Conservation (phyloP, 768 basidiomycete species). For the Pholiota molesta region DNA sequence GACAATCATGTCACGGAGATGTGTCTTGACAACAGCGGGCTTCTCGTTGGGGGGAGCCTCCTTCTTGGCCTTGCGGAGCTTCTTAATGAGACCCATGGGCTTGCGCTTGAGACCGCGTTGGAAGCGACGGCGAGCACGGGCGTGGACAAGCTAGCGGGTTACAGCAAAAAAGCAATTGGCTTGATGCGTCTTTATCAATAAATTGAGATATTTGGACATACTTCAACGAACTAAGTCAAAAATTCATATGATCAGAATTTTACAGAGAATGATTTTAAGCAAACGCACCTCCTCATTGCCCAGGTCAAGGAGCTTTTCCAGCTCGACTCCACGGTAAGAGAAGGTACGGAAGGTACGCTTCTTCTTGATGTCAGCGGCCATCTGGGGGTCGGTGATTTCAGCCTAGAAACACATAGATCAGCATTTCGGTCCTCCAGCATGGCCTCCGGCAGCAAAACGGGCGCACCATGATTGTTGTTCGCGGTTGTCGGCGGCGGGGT, state of each 20-base stretch:
- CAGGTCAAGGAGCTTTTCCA: conserved; percentile 97
- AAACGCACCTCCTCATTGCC: conserved; percentile 89
- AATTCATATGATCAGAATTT: neutral
- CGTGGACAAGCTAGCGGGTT: conserved; percentile 82
- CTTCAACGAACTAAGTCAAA: conserved; percentile 70
- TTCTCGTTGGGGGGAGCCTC: conserved; percentile 99
- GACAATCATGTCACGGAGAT: conserved; percentile 99
- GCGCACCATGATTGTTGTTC: conserved; percentile 46
- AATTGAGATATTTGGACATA: conserved; percentile 37
- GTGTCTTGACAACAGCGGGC: conserved; percentile 98
- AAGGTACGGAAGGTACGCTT: conserved; percentile 99
- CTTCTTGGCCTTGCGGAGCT: conserved; percentile 99
- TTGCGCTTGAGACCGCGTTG: conserved; percentile 98
- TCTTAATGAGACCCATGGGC: conserved; percentile 99
- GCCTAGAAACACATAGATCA: conserved; percentile 49
- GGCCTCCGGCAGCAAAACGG: conserved; percentile 11
- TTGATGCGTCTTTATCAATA: neutral
- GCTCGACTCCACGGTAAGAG: conserved; percentile 97
- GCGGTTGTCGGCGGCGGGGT: conserved; percentile 44
- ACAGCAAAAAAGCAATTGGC: conserved; percentile 1
- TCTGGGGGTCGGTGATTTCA: conserved; percentile 90
- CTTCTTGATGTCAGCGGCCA: conserved; percentile 98
- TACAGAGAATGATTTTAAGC: neutral
- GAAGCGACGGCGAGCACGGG: conserved; percentile 98
- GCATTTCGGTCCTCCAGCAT: conserved; percentile 8